These are phyloP conservation scores for Rheum nobile DNA, from an alignment of 148 eudicot genomes.

Conservation along the genomic window DNA sequence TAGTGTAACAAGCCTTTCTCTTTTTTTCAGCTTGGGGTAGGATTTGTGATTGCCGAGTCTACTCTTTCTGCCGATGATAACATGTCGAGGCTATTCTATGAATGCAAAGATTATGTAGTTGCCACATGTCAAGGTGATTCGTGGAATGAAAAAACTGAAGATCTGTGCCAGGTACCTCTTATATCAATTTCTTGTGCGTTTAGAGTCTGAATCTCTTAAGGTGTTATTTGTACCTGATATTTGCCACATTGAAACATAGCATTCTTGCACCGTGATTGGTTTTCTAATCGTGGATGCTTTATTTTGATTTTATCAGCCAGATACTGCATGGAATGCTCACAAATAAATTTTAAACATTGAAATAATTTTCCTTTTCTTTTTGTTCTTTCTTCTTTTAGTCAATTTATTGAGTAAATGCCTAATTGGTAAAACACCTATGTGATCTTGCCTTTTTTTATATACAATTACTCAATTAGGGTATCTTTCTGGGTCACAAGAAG, in stretches of 20 bases:
- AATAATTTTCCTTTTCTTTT: too few species aligned
- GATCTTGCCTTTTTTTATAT: neutral
- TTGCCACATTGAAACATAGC: neutral
- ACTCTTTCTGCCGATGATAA: conserved; percentile 38
- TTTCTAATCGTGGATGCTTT: too few species aligned
- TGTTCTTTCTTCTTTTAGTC: too few species aligned
- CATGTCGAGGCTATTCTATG: conserved; percentile 52
- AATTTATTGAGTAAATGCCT: too few species aligned
- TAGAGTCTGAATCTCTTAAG: neutral
- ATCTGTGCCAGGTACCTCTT: conserved; percentile 73
- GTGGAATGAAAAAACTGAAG: conserved; percentile 66
- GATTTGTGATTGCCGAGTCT: conserved; percentile 70
- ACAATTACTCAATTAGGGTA: too few species aligned
- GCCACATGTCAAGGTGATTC: conserved; percentile 49
- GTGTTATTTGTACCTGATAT: neutral
- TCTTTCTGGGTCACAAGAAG: neutral
- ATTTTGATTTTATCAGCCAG: too few species aligned
- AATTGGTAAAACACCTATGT: neutral
- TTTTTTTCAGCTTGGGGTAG: conserved; percentile 64
- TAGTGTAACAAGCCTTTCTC: neutral
- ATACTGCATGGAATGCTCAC: neutral
- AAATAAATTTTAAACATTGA: too few species aligned
- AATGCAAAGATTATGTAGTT: conserved; percentile 74
- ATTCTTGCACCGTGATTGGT: neutral
- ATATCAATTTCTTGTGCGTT: neutral